Evolutionary conservation across 2,329 filamentous ascomycete genomes (phyloP), one percentile per base, ranked within the genome.

Genomic region (Drechslerella coelobrocha): DNA sequence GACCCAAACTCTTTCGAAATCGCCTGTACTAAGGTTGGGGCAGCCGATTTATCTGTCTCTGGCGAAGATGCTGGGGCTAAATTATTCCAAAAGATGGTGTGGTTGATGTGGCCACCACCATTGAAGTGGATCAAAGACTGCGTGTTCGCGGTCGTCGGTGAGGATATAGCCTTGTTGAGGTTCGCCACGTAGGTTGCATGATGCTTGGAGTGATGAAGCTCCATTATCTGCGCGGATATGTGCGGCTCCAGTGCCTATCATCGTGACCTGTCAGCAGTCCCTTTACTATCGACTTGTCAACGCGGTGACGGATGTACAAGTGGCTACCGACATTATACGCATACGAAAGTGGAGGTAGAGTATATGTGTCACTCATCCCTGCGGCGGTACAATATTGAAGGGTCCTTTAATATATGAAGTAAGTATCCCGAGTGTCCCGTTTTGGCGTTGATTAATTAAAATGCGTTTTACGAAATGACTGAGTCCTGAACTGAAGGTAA

Each of bases 41-140:
- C 85, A 0, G 81, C 78, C 2, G 83, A 80, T 2, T 84, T 78
- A 50, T 85, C 81, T 1, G 89, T 83, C 6, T 87, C 85, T 0
- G 82, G 73, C 1, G 84, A 86, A 17, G 80, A 82, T 0, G 86
- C 80, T 0, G 89, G 89, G 0, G 85, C 80, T 17, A 95, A 84
- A 79, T 91, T 92, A 80, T 90, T 87, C 92, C 92, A 97, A 83
- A 96, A 96, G 34, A 96, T 86, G 0, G 86, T 88, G 83, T 96
- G 92, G 82, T 97, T 97, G 80, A 95, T 88, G 82, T 96, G 92
- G 5, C 92, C 92, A 45, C 92, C 92, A 52, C 89, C 92, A 78
- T 96, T 91, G 84, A 96, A 96, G 76, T 89, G 89, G 81, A 96
- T 87, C 72, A 72, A 19, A 1, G 68, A 72, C 27, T 66, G 50